Conservation (phyloP, 2,329 filamentous ascomycete genomes). For the Botryotinia narcissicola region DNA sequence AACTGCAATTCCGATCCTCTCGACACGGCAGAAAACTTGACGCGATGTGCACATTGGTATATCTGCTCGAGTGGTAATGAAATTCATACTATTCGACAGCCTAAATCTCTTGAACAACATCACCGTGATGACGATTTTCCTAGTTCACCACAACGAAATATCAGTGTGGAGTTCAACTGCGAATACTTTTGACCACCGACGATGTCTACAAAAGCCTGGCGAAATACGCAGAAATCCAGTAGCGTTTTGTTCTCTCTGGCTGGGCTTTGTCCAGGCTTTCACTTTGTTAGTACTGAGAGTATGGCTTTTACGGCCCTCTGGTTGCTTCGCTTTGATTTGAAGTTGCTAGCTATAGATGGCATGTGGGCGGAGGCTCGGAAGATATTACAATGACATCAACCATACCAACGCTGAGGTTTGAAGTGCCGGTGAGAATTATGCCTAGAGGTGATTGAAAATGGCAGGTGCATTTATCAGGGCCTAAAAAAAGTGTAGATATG, state of each 20-base stretch:
- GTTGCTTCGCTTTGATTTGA: conserved; percentile 3
- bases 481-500: neutral
- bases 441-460: neutral
- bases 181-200: conserved; percentile 41
- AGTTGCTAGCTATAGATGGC: neutral
- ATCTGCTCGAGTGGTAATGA: conserved; percentile 42
- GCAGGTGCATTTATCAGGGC: neutral
- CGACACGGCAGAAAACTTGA: conserved; percentile 45
- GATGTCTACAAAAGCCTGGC: conserved; percentile 39
- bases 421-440: neutral
- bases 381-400: neutral
- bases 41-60: conserved; percentile 42
- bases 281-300: conserved; percentile 32
- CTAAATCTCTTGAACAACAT: conserved; percentile 46
- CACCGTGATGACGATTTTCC: conserved; percentile 44
- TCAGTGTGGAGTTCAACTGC: conserved; percentile 45
- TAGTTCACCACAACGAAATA: conserved; percentile 42
- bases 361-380: neutral
- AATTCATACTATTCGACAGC: conserved; percentile 44
- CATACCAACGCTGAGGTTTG: neutral
- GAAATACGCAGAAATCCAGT: conserved; percentile 21
- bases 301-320: neutral
- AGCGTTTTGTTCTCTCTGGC: conserved; percentile 39
- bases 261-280: conserved; percentile 41
- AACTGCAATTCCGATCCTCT: conserved; percentile 31